Percentiles rank a stretch among this genome's conserved stretches.
These are phyloP conservation scores for Xylariomycetidae sp. DNA, from an alignment of 2,329 filamentous ascomycete genomes.

Conservation along the genomic window DNA sequence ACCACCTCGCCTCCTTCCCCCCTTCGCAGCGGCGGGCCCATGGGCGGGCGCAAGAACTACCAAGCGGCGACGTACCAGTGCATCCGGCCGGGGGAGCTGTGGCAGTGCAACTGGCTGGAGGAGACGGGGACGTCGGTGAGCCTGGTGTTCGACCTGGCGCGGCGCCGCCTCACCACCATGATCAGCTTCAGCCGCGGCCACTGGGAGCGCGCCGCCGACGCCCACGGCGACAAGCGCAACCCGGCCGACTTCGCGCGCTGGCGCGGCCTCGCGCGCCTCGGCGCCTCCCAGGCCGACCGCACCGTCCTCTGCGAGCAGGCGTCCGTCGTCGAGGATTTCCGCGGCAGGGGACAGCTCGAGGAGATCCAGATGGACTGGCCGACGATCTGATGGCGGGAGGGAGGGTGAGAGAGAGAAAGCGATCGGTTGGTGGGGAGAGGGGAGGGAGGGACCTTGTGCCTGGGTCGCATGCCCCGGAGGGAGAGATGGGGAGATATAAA, in stretches of 20 bases:
- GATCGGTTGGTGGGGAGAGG: too few relatives aligned
- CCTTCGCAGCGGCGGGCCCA: constrained; percentile 53
- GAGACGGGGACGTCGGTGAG: constrained; percentile 53
- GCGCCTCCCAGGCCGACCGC: constrained; percentile 43
- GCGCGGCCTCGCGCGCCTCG: constrained; percentile 41
- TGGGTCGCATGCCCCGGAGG: too few relatives aligned
- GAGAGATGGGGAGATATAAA: too few relatives aligned
- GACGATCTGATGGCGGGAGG: constrained; percentile 1
- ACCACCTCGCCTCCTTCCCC: too few relatives aligned
- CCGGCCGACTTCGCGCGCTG: constrained; percentile 43
- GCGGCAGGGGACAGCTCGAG: not conserved
- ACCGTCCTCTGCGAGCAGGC: constrained; percentile 49
- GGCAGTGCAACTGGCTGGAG: constrained; percentile 56
- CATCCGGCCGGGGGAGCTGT: constrained; percentile 49
- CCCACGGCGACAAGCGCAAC: constrained; percentile 52
- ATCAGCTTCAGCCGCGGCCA: constrained; percentile 50
- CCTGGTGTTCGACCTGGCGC: constrained; percentile 48
- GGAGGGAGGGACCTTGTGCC: too few relatives aligned
- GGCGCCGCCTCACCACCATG: constrained; percentile 43
- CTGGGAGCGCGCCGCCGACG: constrained; percentile 44
- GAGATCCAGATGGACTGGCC: constrained; percentile 2
- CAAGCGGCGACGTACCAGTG: constrained; percentile 51
- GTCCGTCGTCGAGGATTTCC: constrained; percentile 1
- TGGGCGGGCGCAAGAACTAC: constrained; percentile 49
- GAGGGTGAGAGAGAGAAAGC: too few relatives aligned